phyloP scores from a whole-genome alignment of 257 asterid species.

The Nicotiana paniculata region DNA sequence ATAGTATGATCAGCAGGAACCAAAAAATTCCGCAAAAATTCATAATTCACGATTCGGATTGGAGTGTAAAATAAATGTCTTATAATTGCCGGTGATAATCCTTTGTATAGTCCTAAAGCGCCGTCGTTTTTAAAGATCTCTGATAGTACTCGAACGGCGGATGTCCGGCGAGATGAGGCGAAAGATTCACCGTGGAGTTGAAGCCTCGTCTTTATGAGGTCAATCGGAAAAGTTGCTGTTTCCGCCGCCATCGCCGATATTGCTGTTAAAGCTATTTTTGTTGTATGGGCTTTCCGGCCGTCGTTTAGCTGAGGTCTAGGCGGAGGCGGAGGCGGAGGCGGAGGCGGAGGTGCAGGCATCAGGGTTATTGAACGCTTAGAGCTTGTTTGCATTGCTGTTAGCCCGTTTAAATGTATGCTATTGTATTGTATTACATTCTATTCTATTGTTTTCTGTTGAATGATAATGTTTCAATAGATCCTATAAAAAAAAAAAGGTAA shows the following conservation, averaged over 20 bases:
- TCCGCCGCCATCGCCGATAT: constrained; percentile 72
- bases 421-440: too few species aligned
- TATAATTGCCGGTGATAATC: constrained; percentile 59
- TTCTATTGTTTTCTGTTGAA: too few species aligned
- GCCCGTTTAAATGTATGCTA: too few species aligned
- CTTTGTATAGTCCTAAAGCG: constrained; percentile 55
- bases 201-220: constrained; percentile 71
- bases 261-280: constrained; percentile 55
- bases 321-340: neutral
- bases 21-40: constrained; percentile 45
- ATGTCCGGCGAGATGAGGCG: constrained; percentile 25
- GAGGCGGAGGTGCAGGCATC: neutral
- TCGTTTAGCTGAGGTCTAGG: neutral
- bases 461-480: too few species aligned
- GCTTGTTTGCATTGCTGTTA: too few species aligned
- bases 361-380: neutral
- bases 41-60: constrained; percentile 69
- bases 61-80: constrained; percentile 81
- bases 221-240: constrained; percentile 81
- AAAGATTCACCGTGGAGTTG: constrained; percentile 71
- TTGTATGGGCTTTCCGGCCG: neutral
- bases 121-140: constrained; percentile 52
- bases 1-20: constrained; percentile 31
- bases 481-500: too few species aligned
- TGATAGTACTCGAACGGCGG: constrained; percentile 39